Percentiles rank a stretch among this genome's conserved stretches.
phyloP scores from a whole-genome alignment of 306 rosid genomes.

The Lagenaria siceraria region DNA sequence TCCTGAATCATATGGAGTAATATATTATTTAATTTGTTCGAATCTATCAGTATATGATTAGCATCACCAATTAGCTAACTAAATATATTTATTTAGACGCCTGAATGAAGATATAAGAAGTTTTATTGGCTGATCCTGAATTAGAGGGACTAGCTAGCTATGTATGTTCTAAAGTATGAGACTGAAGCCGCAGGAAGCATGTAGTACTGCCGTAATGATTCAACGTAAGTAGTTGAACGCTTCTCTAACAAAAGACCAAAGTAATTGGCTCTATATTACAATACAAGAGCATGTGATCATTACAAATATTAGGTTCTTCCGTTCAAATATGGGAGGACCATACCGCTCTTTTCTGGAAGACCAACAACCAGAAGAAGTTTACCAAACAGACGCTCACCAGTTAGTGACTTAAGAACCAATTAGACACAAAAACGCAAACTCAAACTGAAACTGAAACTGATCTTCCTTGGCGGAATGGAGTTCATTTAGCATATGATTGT shows the following conservation, averaged over 20 bases:
- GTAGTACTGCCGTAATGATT: too few relatives aligned
- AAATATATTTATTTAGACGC: neutral
- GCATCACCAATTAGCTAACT: neutral
- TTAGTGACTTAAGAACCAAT: neutral
- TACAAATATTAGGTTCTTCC: neutral
- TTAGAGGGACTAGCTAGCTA: neutral
- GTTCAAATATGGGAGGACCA: neutral
- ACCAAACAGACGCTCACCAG: neutral
- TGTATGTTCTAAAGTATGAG: neutral
- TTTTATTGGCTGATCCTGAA: neutral
- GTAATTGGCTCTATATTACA: neutral
- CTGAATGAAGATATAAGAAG: neutral
- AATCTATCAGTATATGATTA: neutral
- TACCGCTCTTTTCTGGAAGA: neutral
- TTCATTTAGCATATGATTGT: neutral
- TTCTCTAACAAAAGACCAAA: neutral
- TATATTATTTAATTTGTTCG: neutral
- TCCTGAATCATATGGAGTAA: neutral
- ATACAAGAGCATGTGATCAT: neutral
- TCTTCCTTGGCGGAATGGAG: neutral
- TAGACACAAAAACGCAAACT: neutral
- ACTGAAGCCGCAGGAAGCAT: neutral
- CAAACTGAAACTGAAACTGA: neutral
- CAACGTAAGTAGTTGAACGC: neutral
- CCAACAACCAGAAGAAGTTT: neutral